A percentile compares a stretch with the other conserved stretches of the same genome.
Conservation (phyloP, 495 filamentous ascomycete genomes). For the Xylaria acuta region DNA sequence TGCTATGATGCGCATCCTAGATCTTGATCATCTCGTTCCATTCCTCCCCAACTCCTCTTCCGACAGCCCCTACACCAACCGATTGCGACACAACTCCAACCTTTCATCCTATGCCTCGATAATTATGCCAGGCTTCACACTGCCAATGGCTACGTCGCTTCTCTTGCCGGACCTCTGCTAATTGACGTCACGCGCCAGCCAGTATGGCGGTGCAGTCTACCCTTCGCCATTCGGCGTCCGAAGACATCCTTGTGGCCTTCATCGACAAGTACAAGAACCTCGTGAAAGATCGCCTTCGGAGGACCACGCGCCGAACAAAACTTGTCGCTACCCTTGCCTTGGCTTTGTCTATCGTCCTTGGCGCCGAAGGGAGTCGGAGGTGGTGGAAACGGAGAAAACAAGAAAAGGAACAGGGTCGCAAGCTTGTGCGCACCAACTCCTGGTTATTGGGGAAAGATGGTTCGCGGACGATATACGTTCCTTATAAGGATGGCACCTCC, state of each 20-base stretch:
- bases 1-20: background rate
- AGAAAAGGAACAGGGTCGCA: slow-evolving; percentile 79
- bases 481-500: slow-evolving; percentile 83
- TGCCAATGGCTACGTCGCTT: slow-evolving; percentile 22
- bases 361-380: slow-evolving; percentile 75
- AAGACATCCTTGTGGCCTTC: slow-evolving; percentile 73
- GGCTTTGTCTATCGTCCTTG: slow-evolving; percentile 73
- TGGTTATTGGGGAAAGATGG: slow-evolving; percentile 93
- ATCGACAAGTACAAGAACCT: slow-evolving; percentile 70
- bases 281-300: slow-evolving; percentile 63
- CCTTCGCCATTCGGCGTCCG: slow-evolving; percentile 65
- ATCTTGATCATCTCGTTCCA: background rate
- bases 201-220: slow-evolving; percentile 88
- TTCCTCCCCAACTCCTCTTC: background rate
- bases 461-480: slow-evolving; percentile 90
- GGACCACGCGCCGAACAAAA: slow-evolving; percentile 69
- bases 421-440: slow-evolving; percentile 87
- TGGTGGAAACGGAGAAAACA: slow-evolving; percentile 72
- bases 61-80: background rate
- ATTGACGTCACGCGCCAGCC: slow-evolving; percentile 36
- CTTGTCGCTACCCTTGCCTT: slow-evolving; percentile 78
- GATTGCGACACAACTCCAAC: background rate
- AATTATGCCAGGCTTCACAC: slow-evolving; percentile 20
- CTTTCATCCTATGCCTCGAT: slow-evolving; percentile 4
- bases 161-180: slow-evolving; percentile 24